Base-by-base conservation (phyloP, 2,329 filamentous ascomycete species). In the Nannizziopsis barbatae region DNA sequence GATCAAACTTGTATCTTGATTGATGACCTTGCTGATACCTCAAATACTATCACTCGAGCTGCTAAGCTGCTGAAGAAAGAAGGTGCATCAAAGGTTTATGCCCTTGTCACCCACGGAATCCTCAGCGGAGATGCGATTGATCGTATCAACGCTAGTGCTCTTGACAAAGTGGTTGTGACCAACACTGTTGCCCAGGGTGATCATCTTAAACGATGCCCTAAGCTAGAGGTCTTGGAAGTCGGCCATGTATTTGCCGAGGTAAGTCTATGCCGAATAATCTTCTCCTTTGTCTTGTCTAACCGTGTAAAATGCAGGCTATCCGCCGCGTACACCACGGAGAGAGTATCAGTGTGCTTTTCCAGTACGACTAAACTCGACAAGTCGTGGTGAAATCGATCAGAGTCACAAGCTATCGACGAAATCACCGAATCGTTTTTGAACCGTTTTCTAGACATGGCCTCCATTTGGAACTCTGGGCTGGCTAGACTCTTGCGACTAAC, bases 41-140 rank as follows among this genome's bases (percentile, higher is more conserved):
- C 85, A 49, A 96, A 96, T 70, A 98, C 92, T 33, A 95, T 96
- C 58, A 96, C 90, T 0, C 80, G 92, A 52, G 92, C 92, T 7
- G 92, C 92, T 27, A 95, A 96, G 72, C 76, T 96, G n/a, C 72
- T 96, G 56, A 95, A 95, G 73, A 90, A 87, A 60, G 87, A 95
- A 68, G 80, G 80, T 31, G 92, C 92, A n/a, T 84, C 81, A 32
- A 81, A 81, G 56, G 88, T 96, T 40, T 94, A 89, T 64, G 92
- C 92, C 5, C 75, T 98, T 46, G 77, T 98, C 56, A 96, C 92
- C 4, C 92, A 98, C 63, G 92, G 90, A 46, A 87, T 96, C 54
- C 78, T 98, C 62, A 95, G 86, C 62, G 92, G 92, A 30, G 90
- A 98, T 65, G 90, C 90, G 47, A 92, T 96, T 60, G 82, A 88